Evolutionary conservation across 495 filamentous ascomycete species (phyloP).

Genomic region (Hyphodiscus hymeniophilus): DNA sequence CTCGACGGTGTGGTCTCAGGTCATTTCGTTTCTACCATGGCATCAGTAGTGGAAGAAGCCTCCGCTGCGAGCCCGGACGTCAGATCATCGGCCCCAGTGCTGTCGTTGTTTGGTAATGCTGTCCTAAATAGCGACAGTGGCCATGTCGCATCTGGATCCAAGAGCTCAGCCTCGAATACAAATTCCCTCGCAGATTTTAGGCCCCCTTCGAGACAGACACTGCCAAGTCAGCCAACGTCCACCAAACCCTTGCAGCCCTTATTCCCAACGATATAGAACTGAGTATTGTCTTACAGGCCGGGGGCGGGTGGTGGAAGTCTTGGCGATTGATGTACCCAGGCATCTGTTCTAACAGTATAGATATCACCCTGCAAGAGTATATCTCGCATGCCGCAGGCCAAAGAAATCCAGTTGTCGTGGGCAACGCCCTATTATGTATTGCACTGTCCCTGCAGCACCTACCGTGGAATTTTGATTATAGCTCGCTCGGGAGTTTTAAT

Average conservation of each 20-base stretch:
- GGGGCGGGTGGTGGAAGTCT: slow-evolving; percentile 1
- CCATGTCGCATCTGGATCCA: slow-evolving; percentile 1
- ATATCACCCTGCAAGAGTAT: neutral
- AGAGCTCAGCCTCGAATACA: neutral
- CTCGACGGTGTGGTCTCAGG: neutral
- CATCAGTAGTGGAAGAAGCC: neutral
- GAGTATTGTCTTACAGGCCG: neutral
- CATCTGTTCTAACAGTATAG: neutral
- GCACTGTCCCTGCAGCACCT: neutral
- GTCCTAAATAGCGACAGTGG: too few relatives aligned
- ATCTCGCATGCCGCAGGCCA: neutral
- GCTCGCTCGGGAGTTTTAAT: neutral
- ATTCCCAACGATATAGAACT: neutral
- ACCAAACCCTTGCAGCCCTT: neutral
- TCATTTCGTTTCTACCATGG: neutral
- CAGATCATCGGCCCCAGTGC: too few relatives aligned
- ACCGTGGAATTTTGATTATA: neutral
- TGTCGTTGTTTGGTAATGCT: slow-evolving; percentile 6
- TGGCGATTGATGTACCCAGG: neutral
- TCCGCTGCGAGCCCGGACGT: too few relatives aligned
- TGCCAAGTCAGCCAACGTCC: slow-evolving; percentile 1
- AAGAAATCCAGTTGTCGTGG: neutral
- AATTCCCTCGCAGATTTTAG: too few relatives aligned
- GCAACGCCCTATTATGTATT: neutral
- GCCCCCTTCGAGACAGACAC: too few relatives aligned